Base-by-base conservation (phyloP, 176 grass and related monocot species). In the Guadua angustifolia region DNA sequence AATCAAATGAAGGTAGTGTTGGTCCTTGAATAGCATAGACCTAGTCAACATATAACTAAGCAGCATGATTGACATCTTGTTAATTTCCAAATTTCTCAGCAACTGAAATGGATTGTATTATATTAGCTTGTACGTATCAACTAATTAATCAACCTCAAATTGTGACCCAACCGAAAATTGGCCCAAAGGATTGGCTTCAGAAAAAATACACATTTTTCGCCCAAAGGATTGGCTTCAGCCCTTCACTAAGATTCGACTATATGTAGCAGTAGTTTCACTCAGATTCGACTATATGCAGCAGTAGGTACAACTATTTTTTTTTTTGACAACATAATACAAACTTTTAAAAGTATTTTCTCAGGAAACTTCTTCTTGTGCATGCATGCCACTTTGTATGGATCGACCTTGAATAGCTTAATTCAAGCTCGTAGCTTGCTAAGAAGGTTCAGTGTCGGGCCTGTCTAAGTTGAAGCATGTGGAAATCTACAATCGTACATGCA, bases 31-130 rank as follows among this genome's bases (percentile, higher is more conserved):
- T 16, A 69, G 16, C 1, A 10, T 29, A 70, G 86, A 82, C 71
- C 71, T 51, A 82, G 79, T 70, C 78, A 49, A 61, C 26, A 50
- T 68, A n/a, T 32, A 63, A 61, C 44, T 26, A 80, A 45, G 42
- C 40, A 29, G 6, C 5, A 71, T 63, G 66, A 72, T 71, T 39
- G 29, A 8, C 40, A 73, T 73, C 69, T 65, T 62, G 39, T 32
- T 5, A n/a, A 29, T 80, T 63, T 86, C 40, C 32, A 56, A 43
- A 47, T 50, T 12, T 50, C 16, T 25, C 15, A 7, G 21, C 57
- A 25, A 24, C 5, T 4, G 6, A 51, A 87, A 25, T 45, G 17
- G 10, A 6, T 65, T 45, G 11, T n/a, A n/a, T 1, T 63, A 73
- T 33, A 53, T 32, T 53, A 8, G 69, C 16, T 15, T 73, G 57